phyloP scores from a whole-genome alignment of 805 yeast species.

The Ogataea salicorniae region DNA sequence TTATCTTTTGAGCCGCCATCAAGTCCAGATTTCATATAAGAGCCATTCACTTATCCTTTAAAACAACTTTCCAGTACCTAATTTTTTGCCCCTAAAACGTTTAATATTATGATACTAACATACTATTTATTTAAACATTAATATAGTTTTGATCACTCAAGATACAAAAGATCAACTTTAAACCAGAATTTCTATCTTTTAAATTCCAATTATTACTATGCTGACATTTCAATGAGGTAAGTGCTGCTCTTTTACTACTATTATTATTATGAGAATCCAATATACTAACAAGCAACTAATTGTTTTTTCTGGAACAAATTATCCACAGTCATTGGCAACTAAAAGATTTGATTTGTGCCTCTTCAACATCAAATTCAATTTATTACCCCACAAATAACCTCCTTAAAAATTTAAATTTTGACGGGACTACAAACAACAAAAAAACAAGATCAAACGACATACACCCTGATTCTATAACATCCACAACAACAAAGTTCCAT shows the following conservation, averaged over 20 bases:
- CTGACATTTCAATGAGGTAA: slow-evolving; percentile 32
- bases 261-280: background rate
- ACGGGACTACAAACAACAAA: slow-evolving; percentile 9
- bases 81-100: too few species aligned
- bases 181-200: slow-evolving; percentile 5
- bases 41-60: too few species aligned
- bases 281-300: slow-evolving; percentile 1
- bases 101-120: background rate
- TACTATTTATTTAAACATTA: too few species aligned
- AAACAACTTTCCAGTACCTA: too few species aligned
- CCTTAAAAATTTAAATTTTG: slow-evolving; percentile 29
- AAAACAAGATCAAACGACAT: too few species aligned
- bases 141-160: background rate
- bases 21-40: too few species aligned
- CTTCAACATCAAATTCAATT: slow-evolving; percentile 40
- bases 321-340: slow-evolving; percentile 28
- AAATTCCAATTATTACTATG: slow-evolving; percentile 24
- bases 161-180: background rate
- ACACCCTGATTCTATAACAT: slow-evolving; percentile 12
- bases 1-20: too few species aligned
- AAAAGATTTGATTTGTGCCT: slow-evolving; percentile 62
- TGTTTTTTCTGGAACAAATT: background rate
- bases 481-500: slow-evolving; percentile 41
- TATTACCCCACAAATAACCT: slow-evolving; percentile 56
- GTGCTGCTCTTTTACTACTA: slow-evolving; percentile 10